Base-by-base conservation (phyloP, 305 asterid species). In the Fraxinus baroniana region DNA sequence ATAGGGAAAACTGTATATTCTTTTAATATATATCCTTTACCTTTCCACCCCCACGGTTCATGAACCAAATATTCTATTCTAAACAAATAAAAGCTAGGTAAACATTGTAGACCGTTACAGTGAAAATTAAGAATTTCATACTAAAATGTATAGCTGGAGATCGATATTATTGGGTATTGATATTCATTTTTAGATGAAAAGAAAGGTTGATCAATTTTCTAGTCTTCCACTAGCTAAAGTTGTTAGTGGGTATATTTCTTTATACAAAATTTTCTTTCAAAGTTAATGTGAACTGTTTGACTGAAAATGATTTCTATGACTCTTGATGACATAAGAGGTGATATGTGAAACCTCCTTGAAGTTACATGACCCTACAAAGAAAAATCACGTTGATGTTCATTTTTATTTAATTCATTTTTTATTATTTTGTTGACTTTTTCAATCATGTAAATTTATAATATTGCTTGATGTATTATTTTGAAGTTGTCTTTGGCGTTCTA, bases 141-240 rank as follows among this genome's bases (percentile, higher is more conserved):
- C n/a, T 44, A 44, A 12, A 44, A 2, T 44, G 55, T 44, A 44
- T 44, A 44, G 55, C 55, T 44, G 55, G 55, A 44, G 55, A 44
- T 12, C 55, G 17, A 12, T 44, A 44, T 12, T 10, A 44, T 44
- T 10, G 55, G 52, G n/a, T 44, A 12, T 0, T 12, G 55, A 44
- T 12, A 39, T 39, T 39, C 13, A 39, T 39, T 39, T 39, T 39
- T 39, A 39, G 46, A 39, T 39, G 46, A 39, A 39, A 39, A 2
- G n/a, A 10, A 44, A 44, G 55, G 55, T 91, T 44, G 55, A 44
- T 44, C n/a, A 10, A 44, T 44, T 44, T 10, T 44, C 55, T 44
- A 49, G 7, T 49, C 60, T 49, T 15, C 60, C 60, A 49, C 20
- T 49, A 13, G 7, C 60, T 15, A 13, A 49, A 49, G 60, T 49